These are phyloP conservation scores for Babesia bigemina DNA, from an alignment of 169 alveolate species.

Conservation along the genomic window DNA sequence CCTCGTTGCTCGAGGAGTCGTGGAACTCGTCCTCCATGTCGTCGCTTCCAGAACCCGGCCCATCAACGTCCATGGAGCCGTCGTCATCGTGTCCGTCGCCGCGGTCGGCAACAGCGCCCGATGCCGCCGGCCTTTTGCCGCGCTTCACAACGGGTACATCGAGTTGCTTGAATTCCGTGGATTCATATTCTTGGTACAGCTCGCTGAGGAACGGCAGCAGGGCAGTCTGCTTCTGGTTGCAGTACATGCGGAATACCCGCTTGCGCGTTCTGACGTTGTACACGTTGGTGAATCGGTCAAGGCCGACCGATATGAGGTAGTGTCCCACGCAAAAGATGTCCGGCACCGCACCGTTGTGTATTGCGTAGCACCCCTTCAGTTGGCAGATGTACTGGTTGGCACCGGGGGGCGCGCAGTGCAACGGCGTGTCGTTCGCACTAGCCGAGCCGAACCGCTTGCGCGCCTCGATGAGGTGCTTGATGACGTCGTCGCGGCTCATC, in stretches of 20 bases:
- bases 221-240: conserved; percentile 59
- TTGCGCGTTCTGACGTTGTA: conserved; percentile 26
- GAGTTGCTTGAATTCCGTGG: conserved; percentile 14
- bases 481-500: conserved; percentile 48
- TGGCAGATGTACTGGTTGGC: conserved; percentile 59
- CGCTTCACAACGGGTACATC: conserved; percentile 5
- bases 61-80: conserved; percentile 16
- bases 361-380: conserved; percentile 26
- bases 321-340: conserved; percentile 44
- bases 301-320: conserved; percentile 52
- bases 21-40: no score
- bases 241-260: conserved; percentile 37
- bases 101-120: not conserved
- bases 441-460: conserved; percentile 59
- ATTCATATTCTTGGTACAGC: conserved; percentile 6
- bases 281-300: conserved; percentile 53
- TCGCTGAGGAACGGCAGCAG: conserved; percentile 28
- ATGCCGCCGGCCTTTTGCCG: not conserved
- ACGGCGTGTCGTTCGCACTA: conserved; percentile 51
- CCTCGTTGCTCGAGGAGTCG: no score
- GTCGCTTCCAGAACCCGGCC: no score
- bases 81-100: not conserved
- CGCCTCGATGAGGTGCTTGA: conserved; percentile 62
- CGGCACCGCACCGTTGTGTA: conserved; percentile 64
- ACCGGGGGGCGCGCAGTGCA: conserved; percentile 57